Evolutionary conservation across 768 basidiomycete genomes (phyloP).

Genomic region (Kwoniella dendrophila): DNA sequence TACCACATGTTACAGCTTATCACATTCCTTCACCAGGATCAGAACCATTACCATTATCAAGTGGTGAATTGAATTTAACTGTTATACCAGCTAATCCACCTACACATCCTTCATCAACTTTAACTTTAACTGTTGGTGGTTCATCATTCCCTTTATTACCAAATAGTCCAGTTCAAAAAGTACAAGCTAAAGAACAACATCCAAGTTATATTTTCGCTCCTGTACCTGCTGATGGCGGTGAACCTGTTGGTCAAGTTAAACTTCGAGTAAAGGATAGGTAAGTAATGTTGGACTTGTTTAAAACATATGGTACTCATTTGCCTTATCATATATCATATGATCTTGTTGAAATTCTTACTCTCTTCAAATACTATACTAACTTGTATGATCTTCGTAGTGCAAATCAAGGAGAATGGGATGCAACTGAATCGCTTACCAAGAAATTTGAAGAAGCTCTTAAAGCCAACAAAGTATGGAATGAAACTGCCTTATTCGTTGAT

Average conservation of each 20-base stretch:
- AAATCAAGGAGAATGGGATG: slow-evolving; percentile 48
- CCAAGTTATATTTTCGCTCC: slow-evolving; percentile 48
- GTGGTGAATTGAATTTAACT: slow-evolving; percentile 45
- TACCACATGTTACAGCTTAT: slow-evolving; percentile 38
- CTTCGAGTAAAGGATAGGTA: slow-evolving; percentile 44
- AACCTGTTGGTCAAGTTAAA: slow-evolving; percentile 46
- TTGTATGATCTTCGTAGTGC: slow-evolving; percentile 16
- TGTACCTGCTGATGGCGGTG: slow-evolving; percentile 41
- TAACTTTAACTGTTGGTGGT: slow-evolving; percentile 48
- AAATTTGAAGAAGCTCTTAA: slow-evolving; percentile 45
- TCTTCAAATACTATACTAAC: neutral
- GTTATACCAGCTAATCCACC: slow-evolving; percentile 50
- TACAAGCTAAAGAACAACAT: slow-evolving; percentile 47
- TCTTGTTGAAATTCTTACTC: neutral
- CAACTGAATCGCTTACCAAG: slow-evolving; percentile 38
- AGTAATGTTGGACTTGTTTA: too few relatives aligned
- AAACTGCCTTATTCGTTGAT: slow-evolving; percentile 42
- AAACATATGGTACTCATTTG: too few relatives aligned
- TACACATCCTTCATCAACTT: slow-evolving; percentile 36
- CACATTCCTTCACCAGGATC: slow-evolving; percentile 43
- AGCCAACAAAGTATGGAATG: slow-evolving; percentile 47
- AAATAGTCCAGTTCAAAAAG: slow-evolving; percentile 40
- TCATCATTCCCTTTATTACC: slow-evolving; percentile 46
- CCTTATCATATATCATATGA: neutral
- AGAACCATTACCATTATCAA: slow-evolving; percentile 40